Evolutionary conservation across 257 asterid genomes (phyloP).

Genomic region (Primulina huaijiensis): DNA sequence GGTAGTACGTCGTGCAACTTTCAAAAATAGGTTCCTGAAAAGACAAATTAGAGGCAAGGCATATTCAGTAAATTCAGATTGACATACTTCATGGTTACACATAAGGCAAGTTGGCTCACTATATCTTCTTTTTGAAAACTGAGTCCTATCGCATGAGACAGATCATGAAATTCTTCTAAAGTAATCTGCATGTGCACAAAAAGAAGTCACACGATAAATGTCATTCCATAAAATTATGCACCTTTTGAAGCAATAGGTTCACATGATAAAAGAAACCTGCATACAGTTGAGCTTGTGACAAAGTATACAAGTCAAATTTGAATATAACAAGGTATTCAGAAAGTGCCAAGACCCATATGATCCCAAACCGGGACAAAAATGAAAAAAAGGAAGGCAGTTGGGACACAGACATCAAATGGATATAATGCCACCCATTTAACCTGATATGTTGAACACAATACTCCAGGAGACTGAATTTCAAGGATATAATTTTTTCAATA

Average conservation of each 20-base stretch:
- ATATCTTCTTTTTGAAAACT: slow-evolving; percentile 89
- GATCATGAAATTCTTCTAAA: slow-evolving; percentile 84
- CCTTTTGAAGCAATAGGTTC: background rate
- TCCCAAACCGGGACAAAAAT: background rate
- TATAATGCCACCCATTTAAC: background rate
- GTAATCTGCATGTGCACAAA: slow-evolving; percentile 56
- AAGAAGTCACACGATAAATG: slow-evolving; percentile 11
- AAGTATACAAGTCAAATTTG: slow-evolving; percentile 7
- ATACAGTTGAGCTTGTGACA: slow-evolving; percentile 7
- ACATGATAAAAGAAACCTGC: slow-evolving; percentile 15
- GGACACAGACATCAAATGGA: background rate
- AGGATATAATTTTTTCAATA: no score
- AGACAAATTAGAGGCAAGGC: slow-evolving; percentile 10
- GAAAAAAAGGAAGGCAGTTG: background rate
- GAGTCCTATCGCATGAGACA: slow-evolving; percentile 82
- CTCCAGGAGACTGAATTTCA: no score
- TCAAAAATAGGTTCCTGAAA: slow-evolving; percentile 75
- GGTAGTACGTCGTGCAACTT: slow-evolving; percentile 64
- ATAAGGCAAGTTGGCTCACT: slow-evolving; percentile 47
- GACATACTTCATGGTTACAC: slow-evolving; percentile 11
- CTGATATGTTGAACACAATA: no score
- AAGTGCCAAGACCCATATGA: background rate
- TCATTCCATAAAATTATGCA: slow-evolving; percentile 19
- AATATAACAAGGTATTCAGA: slow-evolving; percentile 1
- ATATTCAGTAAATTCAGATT: slow-evolving; percentile 25